Percentiles rank a stretch among this genome's conserved stretches.
Conservation (phyloP, 2,329 filamentous ascomycete species). For the Ceratocystis destructans region DNA sequence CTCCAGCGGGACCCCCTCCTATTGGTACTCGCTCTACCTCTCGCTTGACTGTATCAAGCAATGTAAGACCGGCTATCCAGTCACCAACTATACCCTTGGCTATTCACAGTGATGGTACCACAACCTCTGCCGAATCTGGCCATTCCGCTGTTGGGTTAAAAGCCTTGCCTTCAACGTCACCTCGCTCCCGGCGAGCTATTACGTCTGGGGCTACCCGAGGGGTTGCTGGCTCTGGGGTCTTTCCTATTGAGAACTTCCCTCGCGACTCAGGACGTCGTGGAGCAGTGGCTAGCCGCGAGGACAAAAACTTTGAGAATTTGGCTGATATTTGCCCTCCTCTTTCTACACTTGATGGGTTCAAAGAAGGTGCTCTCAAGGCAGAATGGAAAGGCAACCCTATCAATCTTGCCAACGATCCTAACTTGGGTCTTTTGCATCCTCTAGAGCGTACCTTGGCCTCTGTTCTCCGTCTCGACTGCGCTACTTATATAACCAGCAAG, state of each 20-base stretch:
- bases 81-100: background rate
- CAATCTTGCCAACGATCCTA: constrained; percentile 59
- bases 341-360: constrained; percentile 45
- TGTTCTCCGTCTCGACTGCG: constrained; percentile 68
- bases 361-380: constrained; percentile 60
- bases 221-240: constrained; percentile 17
- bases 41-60: background rate
- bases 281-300: constrained; percentile 57
- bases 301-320: constrained; percentile 63
- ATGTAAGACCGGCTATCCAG: background rate
- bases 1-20: background rate
- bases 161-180: background rate
- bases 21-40: background rate
- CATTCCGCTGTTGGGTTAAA: background rate
- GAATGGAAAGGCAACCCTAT: constrained; percentile 77
- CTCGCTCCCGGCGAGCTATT: constrained; percentile 11
- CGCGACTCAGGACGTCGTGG: constrained; percentile 18
- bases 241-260: constrained; percentile 15
- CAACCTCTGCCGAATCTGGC: constrained; percentile 6
- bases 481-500: constrained; percentile 85
- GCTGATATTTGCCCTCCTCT: constrained; percentile 60
- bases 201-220: constrained; percentile 14
- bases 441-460: constrained; percentile 67
- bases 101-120: background rate
- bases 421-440: constrained; percentile 56